phyloP scores from a whole-genome alignment of 257 asterid genomes.

The Rehmannia glutinosa region DNA sequence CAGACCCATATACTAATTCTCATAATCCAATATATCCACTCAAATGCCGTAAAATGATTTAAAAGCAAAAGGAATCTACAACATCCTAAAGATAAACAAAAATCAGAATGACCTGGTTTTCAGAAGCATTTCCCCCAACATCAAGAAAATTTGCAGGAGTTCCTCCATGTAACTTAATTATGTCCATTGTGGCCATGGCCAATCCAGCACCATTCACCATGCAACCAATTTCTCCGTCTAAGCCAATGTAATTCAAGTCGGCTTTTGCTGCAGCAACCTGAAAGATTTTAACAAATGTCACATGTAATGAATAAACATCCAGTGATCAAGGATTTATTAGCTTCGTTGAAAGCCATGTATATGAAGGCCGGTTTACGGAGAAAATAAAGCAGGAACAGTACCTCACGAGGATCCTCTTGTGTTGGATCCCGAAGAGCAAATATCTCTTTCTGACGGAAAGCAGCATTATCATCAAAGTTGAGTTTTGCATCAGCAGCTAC shows the following conservation, averaged over 20 bases:
- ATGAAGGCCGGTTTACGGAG: neutral
- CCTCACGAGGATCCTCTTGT: conserved; percentile 99
- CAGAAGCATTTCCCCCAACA: conserved; percentile 99
- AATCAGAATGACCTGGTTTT: conserved; percentile 63
- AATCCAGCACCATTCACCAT: conserved; percentile 99
- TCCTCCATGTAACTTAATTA: conserved; percentile 94
- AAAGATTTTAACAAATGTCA: neutral
- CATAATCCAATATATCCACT: neutral
- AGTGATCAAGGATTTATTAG: neutral
- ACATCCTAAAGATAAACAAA: neutral
- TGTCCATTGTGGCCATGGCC: conserved; percentile 99
- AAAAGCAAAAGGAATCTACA: neutral
- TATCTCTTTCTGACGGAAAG: conserved; percentile 81
- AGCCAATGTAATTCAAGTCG: conserved; percentile 92
- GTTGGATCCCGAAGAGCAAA: conserved; percentile 88
- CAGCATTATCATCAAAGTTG: conserved; percentile 97
- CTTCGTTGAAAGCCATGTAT: neutral
- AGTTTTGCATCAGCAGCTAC: conserved; percentile 99
- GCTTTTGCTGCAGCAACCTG: conserved; percentile 98
- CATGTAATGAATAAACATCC: neutral
- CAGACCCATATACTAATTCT: neutral
- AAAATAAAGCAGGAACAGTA: too few species aligned
- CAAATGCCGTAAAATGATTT: neutral
- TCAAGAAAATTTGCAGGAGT: conserved; percentile 99
- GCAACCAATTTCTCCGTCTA: conserved; percentile 99